Base-by-base conservation (phyloP, 345 rosid species). In the Turritis glabra region DNA sequence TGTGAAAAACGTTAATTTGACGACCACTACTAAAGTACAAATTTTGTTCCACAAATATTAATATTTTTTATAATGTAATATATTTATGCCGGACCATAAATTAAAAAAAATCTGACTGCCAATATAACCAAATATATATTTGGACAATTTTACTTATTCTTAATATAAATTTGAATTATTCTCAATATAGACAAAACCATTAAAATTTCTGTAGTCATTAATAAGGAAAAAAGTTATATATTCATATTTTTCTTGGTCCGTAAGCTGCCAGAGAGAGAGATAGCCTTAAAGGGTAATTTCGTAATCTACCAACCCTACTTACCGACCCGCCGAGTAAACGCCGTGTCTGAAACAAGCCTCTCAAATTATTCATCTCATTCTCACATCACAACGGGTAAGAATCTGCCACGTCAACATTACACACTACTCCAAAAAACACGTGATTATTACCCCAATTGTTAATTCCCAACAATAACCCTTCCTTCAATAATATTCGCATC, bases 291-390 rank as follows among this genome's bases (percentile, higher is more conserved):
- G 72, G 78, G 19, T 58, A 74, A 7, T 19, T 8, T 18, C 27
- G 78, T 67, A 37, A 74, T 48, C 17, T 7, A 26, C 5, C 0
- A 74, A 15, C 3, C 3, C 18, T 9, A 57, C 52, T 23, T 6
- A 57, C 72, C 72, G 56, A 37, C 61, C n/a, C 67, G 67, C 67
- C 65, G 64, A 74, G 65, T 64, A 43, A 73, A 54, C 64, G 48
- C 65, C 30, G 66, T 57, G 66, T 56, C 2, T 15, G 46, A 18
- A 74, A 44, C 8, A 46, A 74, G n/a, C 62, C 41, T 26, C 52
- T 23, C 52, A 62, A 5, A 43, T 9, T 2, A 61, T 22, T 5
- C 1, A 18, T 23, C 41, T 25, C 25, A 25, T 41, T 26, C 32
- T 56, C 52, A 23, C 8, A 65, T 56, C 43, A n/a, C 4, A 4